A percentile compares a stretch with the other conserved stretches of the same genome.
These are phyloP conservation scores for Cicer yamashitae DNA, from an alignment of 306 rosid genomes.

Conservation along the genomic window DNA sequence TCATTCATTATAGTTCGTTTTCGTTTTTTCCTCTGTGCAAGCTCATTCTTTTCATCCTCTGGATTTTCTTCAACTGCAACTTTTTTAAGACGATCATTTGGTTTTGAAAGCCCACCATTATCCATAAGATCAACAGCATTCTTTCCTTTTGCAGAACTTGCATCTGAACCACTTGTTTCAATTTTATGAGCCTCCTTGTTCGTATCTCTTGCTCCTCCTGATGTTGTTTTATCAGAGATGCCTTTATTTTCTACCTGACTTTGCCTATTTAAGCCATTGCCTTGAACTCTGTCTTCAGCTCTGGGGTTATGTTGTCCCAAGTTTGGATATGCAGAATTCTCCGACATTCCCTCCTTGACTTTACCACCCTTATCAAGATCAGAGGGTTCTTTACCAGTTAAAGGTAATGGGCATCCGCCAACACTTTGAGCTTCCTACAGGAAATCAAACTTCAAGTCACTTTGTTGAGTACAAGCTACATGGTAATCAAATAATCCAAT, in stretches of 20 bases:
- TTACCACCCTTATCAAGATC: slow-evolving; percentile 54
- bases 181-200: slow-evolving; percentile 71
- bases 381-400: slow-evolving; percentile 54
- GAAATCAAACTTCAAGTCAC: slow-evolving; percentile 58
- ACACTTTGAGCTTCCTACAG: slow-evolving; percentile 72
- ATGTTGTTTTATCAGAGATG: slow-evolving; percentile 51
- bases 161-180: slow-evolving; percentile 92
- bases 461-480: slow-evolving; percentile 46
- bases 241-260: slow-evolving; percentile 59
- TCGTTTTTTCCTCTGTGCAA: slow-evolving; percentile 74
- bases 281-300: slow-evolving; percentile 55
- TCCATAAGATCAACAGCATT: slow-evolving; percentile 58
- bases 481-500: slow-evolving; percentile 45
- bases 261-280: slow-evolving; percentile 51
- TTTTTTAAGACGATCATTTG: slow-evolving; percentile 51
- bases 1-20: slow-evolving; percentile 95
- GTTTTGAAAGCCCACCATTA: slow-evolving; percentile 58
- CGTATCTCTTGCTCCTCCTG: slow-evolving; percentile 55
- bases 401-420: slow-evolving; percentile 58
- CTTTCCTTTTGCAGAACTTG: slow-evolving; percentile 76
- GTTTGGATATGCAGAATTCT: slow-evolving; percentile 70
- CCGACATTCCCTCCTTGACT: slow-evolving; percentile 74
- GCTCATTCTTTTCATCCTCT: slow-evolving; percentile 77
- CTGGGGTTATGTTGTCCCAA: slow-evolving; percentile 53
- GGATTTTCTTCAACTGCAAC: slow-evolving; percentile 58